Evolutionary conservation across 768 basidiomycete genomes (phyloP).

Genomic region (Dioszegia hungarica): DNA sequence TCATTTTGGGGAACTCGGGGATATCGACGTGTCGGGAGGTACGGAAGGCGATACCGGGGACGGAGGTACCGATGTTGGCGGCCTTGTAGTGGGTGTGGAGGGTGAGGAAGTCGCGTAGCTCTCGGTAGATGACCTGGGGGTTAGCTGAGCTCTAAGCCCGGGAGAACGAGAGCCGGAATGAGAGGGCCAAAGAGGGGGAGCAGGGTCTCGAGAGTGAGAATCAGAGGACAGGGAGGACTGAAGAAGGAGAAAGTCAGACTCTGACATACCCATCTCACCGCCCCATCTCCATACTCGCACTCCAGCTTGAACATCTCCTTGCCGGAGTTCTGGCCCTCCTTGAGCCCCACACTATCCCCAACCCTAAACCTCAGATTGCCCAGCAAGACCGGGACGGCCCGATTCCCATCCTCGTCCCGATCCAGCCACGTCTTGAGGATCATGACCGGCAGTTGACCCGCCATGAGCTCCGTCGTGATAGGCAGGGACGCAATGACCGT

Average conservation of each 20-base stretch:
- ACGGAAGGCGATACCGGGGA: conserved; percentile 58
- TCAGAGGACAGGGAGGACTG: background rate
- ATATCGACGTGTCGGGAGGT: conserved; percentile 64
- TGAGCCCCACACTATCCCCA: conserved; percentile 47
- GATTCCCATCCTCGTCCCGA: conserved; percentile 47
- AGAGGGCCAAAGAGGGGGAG: background rate
- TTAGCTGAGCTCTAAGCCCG: background rate
- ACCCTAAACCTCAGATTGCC: conserved; percentile 48
- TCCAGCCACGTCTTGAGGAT: conserved; percentile 49
- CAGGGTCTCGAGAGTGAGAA: background rate
- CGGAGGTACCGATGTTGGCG: conserved; percentile 57
- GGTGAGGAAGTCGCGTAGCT: conserved; percentile 84
- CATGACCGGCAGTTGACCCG: conserved; percentile 47
- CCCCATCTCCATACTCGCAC: conserved; percentile 93
- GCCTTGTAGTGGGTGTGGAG: conserved; percentile 84
- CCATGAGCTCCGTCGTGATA: conserved; percentile 47
- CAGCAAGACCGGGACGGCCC: conserved; percentile 48
- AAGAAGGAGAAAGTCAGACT: conserved; percentile 38
- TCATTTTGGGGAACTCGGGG: conserved; percentile 84
- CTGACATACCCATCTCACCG: conserved; percentile 72
- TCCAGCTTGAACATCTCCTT: conserved; percentile 50
- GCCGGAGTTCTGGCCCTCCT: conserved; percentile 33
- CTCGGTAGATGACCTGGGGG: conserved; percentile 55
- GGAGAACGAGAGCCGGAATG: background rate
- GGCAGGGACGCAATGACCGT: conserved; percentile 40